Evolutionary conservation across 768 basidiomycete species (phyloP), one percentile per base, ranked within the genome.

Genomic region (Boletus barrowsii): DNA sequence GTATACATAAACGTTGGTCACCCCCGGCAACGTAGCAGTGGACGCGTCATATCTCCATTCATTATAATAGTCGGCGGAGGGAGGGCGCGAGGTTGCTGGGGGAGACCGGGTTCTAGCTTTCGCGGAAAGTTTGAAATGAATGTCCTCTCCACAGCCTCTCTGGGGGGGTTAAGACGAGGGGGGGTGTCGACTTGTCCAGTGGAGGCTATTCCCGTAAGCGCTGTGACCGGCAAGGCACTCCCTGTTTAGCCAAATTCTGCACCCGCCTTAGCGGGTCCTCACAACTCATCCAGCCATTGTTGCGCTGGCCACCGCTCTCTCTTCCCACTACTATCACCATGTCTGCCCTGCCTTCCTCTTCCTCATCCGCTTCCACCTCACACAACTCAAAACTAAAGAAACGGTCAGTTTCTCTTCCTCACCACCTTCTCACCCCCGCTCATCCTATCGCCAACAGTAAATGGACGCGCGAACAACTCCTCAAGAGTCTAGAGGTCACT

Each of bases 201-300:
- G 39, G 22, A 53, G 55, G 46, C 51, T 49, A 51, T 63, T 69
- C 47, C 53, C 50, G 56, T 68, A 68, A 67, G 68, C 70, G 68
- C 68, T 70, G 70, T 68, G 66, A 64, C 68, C 64, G 70, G 68
- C 68, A 69, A 71, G 68, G 65, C 69, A 65, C 64, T 68, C 57
- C 59, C 66, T 67, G 59, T 66, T 67, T 67, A 53, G 63, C 62
- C 70, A 67, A 66, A 60, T 71, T 72, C 68, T 66, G 67, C 54
- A 60, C 63, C 64, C 69, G 69, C 58, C 64, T 59, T 57, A 59
- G 63, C 62, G 64, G 69, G 61, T 60, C 64, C 57, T 56, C 58
- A 55, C 65, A 67, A 68, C 59, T 68, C 67, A 51, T 67, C 63
- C 69, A 65, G 72, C 72, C 75, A 73, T 75, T 75, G 72, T 75